Evolutionary conservation across 805 yeast genomes (phyloP).

Genomic region (Metschnikowia drakensbergensis): DNA sequence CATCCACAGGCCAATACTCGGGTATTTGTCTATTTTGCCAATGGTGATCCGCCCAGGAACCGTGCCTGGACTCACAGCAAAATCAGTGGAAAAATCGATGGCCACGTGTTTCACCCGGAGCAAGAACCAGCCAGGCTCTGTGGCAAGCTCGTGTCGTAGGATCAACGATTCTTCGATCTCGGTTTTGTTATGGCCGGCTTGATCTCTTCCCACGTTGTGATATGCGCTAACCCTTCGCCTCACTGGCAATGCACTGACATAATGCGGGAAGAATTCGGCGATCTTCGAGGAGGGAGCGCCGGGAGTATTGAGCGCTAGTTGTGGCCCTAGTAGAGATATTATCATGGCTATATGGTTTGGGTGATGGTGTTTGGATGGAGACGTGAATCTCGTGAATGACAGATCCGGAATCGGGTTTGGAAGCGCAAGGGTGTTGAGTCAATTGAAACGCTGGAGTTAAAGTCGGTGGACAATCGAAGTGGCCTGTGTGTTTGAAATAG

Average conservation of each 20-base stretch:
- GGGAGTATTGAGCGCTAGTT: not conserved
- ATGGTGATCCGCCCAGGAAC: constrained; percentile 36
- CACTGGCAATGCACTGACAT: not conserved
- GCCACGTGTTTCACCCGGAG: constrained; percentile 17
- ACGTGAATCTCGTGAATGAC: no score
- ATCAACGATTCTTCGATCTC: constrained; percentile 13
- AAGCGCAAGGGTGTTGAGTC: no score
- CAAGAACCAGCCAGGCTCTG: constrained; percentile 3
- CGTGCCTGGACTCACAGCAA: constrained; percentile 5
- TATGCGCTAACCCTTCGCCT: not conserved
- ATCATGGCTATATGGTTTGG: not conserved
- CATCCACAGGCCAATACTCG: constrained; percentile 6
- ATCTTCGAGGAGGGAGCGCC: not conserved
- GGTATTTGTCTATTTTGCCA: constrained; percentile 25
- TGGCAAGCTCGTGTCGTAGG: constrained; percentile 8
- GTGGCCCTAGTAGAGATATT: not conserved
- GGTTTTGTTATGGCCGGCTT: no score
- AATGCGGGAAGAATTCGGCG: not conserved
- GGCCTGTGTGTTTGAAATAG: no score
- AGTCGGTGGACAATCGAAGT: no score
- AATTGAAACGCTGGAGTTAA: no score
- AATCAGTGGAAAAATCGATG: constrained; percentile 12
- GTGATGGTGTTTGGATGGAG: no score
- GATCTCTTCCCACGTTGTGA: not conserved
- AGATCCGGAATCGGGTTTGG: no score